Evolutionary conservation across 768 basidiomycete genomes (phyloP).

Genomic region (Russula emetica): DNA sequence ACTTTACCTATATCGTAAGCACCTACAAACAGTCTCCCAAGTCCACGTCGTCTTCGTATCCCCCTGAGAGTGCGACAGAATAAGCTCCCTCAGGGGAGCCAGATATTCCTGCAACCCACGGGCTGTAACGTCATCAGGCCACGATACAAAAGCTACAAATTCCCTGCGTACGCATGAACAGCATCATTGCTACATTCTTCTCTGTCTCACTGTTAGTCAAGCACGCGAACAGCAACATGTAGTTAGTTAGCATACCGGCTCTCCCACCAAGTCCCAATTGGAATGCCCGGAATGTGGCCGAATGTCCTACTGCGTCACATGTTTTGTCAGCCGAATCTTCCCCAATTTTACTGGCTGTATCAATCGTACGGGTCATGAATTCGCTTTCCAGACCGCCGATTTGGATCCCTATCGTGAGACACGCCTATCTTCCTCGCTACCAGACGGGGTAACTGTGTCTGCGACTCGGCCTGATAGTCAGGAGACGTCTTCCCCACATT

Average conservation of each 20-base stretch:
- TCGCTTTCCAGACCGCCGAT: conserved; percentile 32
- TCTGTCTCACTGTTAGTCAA: conserved; percentile 32
- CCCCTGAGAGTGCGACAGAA: conserved; percentile 84
- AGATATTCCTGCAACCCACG: conserved; percentile 80
- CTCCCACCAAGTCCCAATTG: conserved; percentile 82
- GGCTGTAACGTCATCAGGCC: conserved; percentile 41
- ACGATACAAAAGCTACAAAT: background rate
- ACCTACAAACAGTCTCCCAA: conserved; percentile 78
- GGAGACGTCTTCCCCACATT: conserved; percentile 51
- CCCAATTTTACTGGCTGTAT: background rate
- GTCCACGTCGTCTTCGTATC: conserved; percentile 84
- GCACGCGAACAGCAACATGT: background rate
- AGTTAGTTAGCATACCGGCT: conserved; percentile 46
- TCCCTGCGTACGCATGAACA: conserved; percentile 70
- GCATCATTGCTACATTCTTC: conserved; percentile 69
- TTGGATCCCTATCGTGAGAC: conserved; percentile 30
- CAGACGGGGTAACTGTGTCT: conserved; percentile 15
- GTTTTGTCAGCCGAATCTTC: conserved; percentile 1
- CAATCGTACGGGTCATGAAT: conserved; percentile 49
- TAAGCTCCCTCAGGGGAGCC: conserved; percentile 66
- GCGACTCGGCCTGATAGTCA: conserved; percentile 47
- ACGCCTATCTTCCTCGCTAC: conserved; percentile 28
- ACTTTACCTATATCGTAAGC: background rate
- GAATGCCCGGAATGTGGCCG: conserved; percentile 74
- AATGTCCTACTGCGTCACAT: conserved; percentile 56